Evolutionary conservation across 2,329 filamentous ascomycete species (phyloP).

Genomic region (Magnaporthales sp.): DNA sequence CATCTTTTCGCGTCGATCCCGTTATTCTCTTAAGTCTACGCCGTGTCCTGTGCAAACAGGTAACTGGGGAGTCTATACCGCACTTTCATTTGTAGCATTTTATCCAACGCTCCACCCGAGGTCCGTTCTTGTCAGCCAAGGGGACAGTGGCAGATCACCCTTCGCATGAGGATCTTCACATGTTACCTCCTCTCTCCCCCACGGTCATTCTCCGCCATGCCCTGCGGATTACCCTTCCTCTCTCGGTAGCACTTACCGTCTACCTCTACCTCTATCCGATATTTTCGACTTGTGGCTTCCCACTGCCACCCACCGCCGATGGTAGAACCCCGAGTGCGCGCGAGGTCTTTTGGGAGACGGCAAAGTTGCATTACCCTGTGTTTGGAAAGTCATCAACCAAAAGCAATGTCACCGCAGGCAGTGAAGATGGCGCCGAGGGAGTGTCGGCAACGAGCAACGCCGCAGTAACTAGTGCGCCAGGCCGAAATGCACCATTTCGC

Average conservation of each 20-base stretch:
- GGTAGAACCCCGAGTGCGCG: slow-evolving; percentile 8
- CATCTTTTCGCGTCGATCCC: background rate
- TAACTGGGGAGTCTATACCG: background rate
- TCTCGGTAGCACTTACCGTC: slow-evolving; percentile 60
- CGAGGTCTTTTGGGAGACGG: slow-evolving; percentile 28
- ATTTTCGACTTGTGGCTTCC: slow-evolving; percentile 75
- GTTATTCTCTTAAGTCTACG: background rate
- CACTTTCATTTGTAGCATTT: background rate
- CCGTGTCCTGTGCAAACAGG: background rate
- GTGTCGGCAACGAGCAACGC: slow-evolving; percentile 7
- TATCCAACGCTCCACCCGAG: background rate
- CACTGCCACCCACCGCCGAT: slow-evolving; percentile 33
- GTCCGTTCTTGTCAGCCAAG: background rate
- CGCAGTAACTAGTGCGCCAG: slow-evolving; percentile 11
- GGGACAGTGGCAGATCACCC: background rate
- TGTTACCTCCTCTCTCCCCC: slow-evolving; percentile 31
- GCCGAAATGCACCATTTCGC: slow-evolving; percentile 61
- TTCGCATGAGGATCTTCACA: slow-evolving; percentile 31
- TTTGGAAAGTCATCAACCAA: slow-evolving; percentile 1
- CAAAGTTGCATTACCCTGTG: slow-evolving; percentile 32
- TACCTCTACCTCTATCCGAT: slow-evolving; percentile 86
- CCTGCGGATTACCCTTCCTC: slow-evolving; percentile 48
- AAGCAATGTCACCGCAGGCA: slow-evolving; percentile 11
- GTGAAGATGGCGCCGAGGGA: background rate
- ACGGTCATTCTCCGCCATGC: slow-evolving; percentile 46